These are phyloP conservation scores for Clitocybe nebularis DNA, from an alignment of 1,284 basidiomycete species.

Conservation along the genomic window DNA sequence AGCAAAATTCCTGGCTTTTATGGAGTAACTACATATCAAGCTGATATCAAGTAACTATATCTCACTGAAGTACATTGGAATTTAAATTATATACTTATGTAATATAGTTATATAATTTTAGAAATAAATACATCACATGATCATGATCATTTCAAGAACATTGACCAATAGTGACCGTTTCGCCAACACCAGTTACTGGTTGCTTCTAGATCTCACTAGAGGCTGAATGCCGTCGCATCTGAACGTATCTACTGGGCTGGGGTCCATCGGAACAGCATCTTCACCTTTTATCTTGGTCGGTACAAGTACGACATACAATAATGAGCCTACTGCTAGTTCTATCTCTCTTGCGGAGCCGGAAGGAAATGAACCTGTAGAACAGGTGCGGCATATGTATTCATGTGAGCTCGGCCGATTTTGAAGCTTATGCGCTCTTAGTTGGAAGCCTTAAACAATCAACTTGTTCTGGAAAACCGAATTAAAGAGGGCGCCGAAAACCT, in stretches of 20 bases:
- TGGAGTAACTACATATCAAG: no score
- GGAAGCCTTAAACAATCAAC: conserved; percentile 59
- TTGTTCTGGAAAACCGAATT: conserved; percentile 72
- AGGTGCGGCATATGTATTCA: conserved; percentile 30
- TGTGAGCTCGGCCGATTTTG: neutral
- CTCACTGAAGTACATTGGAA: no score
- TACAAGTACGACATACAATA: conserved; percentile 4
- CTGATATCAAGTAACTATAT: no score
- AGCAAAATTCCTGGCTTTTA: no score
- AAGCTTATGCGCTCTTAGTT: conserved; percentile 39
- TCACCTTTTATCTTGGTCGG: conserved; percentile 14
- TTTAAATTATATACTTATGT: no score
- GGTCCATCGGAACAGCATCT: conserved; percentile 9
- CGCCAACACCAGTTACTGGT: no score
- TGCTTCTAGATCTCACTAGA: neutral
- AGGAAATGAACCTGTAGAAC: conserved; percentile 40
- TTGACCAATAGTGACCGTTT: no score
- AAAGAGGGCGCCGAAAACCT: conserved; percentile 85
- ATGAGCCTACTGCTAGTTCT: conserved; percentile 6
- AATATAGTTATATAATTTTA: no score
- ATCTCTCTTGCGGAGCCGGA: conserved; percentile 40
- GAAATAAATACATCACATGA: no score
- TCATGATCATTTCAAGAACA: no score
- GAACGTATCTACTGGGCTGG: conserved; percentile 9
- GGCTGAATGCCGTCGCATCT: conserved; percentile 15